These are phyloP conservation scores for Fennellomyces sp. DNA, from an alignment of 371 early-diverging fungal genomes.

Conservation along the genomic window DNA sequence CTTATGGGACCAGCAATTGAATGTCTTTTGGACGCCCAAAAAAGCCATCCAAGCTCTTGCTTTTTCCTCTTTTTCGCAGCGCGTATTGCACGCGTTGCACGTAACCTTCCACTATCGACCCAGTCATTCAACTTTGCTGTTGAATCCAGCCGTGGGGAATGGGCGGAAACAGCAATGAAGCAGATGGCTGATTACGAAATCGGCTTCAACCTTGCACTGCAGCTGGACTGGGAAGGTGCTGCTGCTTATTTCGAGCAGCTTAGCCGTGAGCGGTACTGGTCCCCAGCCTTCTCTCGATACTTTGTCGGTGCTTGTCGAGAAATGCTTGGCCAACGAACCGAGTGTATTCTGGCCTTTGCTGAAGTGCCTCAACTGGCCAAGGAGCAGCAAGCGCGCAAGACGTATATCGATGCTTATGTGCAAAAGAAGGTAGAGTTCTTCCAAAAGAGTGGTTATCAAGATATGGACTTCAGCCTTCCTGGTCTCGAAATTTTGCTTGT, in stretches of 20 bases:
- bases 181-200: constrained; percentile 63
- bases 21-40: constrained; percentile 58
- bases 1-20: constrained; percentile 54
- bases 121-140: constrained; percentile 54
- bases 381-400: constrained; percentile 46
- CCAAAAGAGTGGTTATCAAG: constrained; percentile 58
- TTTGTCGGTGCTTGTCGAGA: constrained; percentile 62
- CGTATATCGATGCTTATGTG: constrained; percentile 61
- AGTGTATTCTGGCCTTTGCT: constrained; percentile 54
- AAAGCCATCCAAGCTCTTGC: constrained; percentile 57
- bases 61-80: constrained; percentile 65
- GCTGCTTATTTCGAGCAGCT: constrained; percentile 49
- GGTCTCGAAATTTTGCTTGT: constrained; percentile 61
- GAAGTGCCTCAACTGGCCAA: constrained; percentile 44
- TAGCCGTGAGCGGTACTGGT: constrained; percentile 55
- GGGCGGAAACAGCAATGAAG: constrained; percentile 56
- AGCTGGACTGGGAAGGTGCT: constrained; percentile 58
- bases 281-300: constrained; percentile 58
- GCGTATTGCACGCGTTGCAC: constrained; percentile 54
- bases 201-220: constrained; percentile 59
- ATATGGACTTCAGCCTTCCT: constrained; percentile 58
- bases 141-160: constrained; percentile 57
- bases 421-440: constrained; percentile 55
- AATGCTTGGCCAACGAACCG: constrained; percentile 51
- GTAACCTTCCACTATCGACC: constrained; percentile 53